A percentile compares a stretch with the other conserved stretches of the same genome.
phyloP scores from a whole-genome alignment of 129 eudicot species.

The Gnaphalium uliginosum region DNA sequence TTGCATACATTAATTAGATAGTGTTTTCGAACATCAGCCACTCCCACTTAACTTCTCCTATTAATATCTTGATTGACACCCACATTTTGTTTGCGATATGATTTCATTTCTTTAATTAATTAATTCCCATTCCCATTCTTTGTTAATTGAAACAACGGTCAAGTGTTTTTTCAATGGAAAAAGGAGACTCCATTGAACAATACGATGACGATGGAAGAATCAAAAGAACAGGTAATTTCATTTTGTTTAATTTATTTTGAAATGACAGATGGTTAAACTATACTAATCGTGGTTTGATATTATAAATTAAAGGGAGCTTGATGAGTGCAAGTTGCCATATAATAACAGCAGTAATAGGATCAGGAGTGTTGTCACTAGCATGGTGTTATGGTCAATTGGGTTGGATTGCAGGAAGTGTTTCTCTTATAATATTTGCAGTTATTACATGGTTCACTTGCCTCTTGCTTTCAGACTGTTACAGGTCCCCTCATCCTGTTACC shows the following conservation, averaged over 20 bases:
- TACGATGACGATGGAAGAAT: constrained; percentile 20
- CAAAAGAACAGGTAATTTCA: constrained; percentile 10
- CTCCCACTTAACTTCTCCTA: constrained; percentile 18
- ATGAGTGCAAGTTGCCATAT: constrained; percentile 72
- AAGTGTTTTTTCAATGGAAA: background rate
- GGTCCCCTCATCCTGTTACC: constrained; percentile 50
- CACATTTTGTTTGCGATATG: constrained; percentile 11
- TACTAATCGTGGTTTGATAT: background rate
- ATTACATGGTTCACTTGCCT: constrained; percentile 62
- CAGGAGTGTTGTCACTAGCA: constrained; percentile 71
- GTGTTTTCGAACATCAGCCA: constrained; percentile 16
- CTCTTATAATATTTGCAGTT: constrained; percentile 49
- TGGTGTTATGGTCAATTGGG: constrained; percentile 81
- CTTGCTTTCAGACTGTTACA: constrained; percentile 55
- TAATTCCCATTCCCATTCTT: background rate
- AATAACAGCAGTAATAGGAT: constrained; percentile 77
- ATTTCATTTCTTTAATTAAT: background rate
- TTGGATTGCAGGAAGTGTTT: constrained; percentile 59
- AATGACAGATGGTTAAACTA: background rate
- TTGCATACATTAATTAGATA: background rate
- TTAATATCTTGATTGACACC: constrained; percentile 12
- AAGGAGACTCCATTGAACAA: constrained; percentile 11
- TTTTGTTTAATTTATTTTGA: background rate
- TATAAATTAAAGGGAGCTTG: constrained; percentile 44
- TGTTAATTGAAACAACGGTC: constrained; percentile 6